Conservation (phyloP, 768 basidiomycete species). For the Suillus plorans region DNA sequence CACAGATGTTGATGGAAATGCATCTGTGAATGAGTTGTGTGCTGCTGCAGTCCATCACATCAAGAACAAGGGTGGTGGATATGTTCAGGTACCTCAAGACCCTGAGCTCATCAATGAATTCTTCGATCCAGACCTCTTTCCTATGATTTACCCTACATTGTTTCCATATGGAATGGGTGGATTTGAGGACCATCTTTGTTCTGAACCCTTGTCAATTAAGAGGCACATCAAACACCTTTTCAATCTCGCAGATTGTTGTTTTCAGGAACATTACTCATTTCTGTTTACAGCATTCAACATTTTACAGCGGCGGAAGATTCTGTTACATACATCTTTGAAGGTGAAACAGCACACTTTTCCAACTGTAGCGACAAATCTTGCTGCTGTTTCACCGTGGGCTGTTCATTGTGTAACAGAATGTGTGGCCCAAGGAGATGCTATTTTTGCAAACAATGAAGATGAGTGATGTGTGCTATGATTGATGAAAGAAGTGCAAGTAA, state of each 20-base stretch:
- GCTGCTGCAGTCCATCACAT: background rate
- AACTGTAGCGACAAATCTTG: slow-evolving; percentile 24
- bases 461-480: slow-evolving; percentile 30
- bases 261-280: slow-evolving; percentile 28
- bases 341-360: slow-evolving; percentile 27
- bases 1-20: slow-evolving; percentile 24
- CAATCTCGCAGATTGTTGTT: background rate
- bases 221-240: background rate
- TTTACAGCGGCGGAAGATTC: slow-evolving; percentile 31
- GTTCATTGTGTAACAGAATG: slow-evolving; percentile 24
- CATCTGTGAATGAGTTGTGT: background rate
- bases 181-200: background rate
- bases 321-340: slow-evolving; percentile 34
- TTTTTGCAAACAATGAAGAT: slow-evolving; percentile 18
- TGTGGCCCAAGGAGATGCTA: slow-evolving; percentile 19
- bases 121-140: background rate
- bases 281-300: slow-evolving; percentile 43
- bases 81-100: background rate
- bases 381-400: slow-evolving; percentile 18
- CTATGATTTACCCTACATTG: background rate
- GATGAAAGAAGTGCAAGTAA: slow-evolving; percentile 21
- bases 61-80: background rate
- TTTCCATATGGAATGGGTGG: background rate
- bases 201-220: background rate
- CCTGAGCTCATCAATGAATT: background rate